Conservation (phyloP, 805 yeast genomes). For the Metschnikowia gelsemii region DNA sequence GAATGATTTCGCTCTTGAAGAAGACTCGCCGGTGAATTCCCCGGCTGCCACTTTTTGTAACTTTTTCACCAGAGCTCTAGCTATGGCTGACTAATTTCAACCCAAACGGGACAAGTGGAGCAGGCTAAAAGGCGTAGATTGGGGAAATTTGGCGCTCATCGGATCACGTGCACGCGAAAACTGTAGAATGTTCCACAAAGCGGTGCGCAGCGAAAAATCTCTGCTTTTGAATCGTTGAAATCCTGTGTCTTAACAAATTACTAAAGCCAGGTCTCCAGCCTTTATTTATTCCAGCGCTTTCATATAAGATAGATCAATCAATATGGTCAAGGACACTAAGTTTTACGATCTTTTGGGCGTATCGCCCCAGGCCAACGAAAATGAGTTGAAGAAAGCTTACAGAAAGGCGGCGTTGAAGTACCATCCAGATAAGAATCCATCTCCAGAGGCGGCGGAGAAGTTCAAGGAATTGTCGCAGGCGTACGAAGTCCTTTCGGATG, state of each 20-base stretch:
- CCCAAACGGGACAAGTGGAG: too few relatives aligned
- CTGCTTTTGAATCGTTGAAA: slow-evolving; percentile 12
- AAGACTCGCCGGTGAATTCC: too few relatives aligned
- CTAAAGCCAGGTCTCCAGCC: slow-evolving; percentile 4
- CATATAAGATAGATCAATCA: slow-evolving; percentile 22
- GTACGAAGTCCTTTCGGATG: slow-evolving; percentile 81
- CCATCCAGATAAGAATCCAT: slow-evolving; percentile 69
- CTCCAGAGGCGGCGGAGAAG: slow-evolving; percentile 90
- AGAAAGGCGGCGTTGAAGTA: slow-evolving; percentile 76
- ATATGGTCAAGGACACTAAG: slow-evolving; percentile 82
- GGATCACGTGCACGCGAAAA: slow-evolving; percentile 24
- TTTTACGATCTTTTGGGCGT: slow-evolving; percentile 75
- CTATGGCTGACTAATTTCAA: too few relatives aligned
- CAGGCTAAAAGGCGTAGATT: too few relatives aligned
- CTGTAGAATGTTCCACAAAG: slow-evolving; percentile 22
- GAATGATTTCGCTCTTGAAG: too few relatives aligned
- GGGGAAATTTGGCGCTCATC: slow-evolving; percentile 3
- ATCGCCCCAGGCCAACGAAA: slow-evolving; percentile 62
- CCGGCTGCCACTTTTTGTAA: too few relatives aligned
- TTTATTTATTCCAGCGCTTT: slow-evolving; percentile 10
- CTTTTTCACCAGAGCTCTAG: too few relatives aligned
- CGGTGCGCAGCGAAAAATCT: slow-evolving; percentile 19
- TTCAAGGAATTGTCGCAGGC: slow-evolving; percentile 90
- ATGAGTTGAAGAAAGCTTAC: slow-evolving; percentile 78
- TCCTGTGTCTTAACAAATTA: slow-evolving; percentile 8